Evolutionary conservation across 2,329 filamentous ascomycete genomes (phyloP), one percentile per base, ranked within the genome.

Genomic region (Sporothrix luriei): DNA sequence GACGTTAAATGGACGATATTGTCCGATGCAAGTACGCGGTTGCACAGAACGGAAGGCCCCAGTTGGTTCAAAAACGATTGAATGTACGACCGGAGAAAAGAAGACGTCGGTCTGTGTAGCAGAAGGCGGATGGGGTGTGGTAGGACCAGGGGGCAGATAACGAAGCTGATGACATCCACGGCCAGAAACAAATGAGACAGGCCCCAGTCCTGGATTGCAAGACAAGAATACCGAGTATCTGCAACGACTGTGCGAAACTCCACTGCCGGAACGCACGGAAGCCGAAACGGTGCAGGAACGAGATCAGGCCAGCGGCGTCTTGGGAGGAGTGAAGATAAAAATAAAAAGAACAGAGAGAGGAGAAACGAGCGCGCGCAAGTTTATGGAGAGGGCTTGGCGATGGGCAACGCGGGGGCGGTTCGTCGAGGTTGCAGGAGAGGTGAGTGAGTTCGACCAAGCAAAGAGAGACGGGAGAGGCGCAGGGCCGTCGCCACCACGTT

Each of bases 341-440:
- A 26, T 29, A 54, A 26, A 62, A 46, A 21, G n/a, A 61, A n/a
- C n/a, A 26, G 57, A 26, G 57, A 43, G 38, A 43, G n/a, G 33
- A 33, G 21, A 54, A 70, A 70, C 69, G 69, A 68, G 69, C 69
- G 69, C 69, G 69, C 69, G 69, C 69, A 70, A 62, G 69, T 70
- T 70, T 68, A 54, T 29, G 64, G 64, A 13, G 64, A 13, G 49
- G 33, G 43, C 43, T 64, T 49, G 61, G 61, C 43, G 24, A 64
- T 64, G 61, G 16, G 54, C 43, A 52, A 62, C 33, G 62, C 48
- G 40, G 52, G 52, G 57, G 19, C 57, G 2, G 38, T 62, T 13
- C 16, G 21, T 21, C 38, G 38, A 61, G 33, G 57, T 19, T 14
- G 38, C 38, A 46, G 38, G 11, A 10, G 13, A 24, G 57, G 10